Base-by-base conservation (phyloP, 164 flowering plant species). In the Warburgia ugandensis region DNA sequence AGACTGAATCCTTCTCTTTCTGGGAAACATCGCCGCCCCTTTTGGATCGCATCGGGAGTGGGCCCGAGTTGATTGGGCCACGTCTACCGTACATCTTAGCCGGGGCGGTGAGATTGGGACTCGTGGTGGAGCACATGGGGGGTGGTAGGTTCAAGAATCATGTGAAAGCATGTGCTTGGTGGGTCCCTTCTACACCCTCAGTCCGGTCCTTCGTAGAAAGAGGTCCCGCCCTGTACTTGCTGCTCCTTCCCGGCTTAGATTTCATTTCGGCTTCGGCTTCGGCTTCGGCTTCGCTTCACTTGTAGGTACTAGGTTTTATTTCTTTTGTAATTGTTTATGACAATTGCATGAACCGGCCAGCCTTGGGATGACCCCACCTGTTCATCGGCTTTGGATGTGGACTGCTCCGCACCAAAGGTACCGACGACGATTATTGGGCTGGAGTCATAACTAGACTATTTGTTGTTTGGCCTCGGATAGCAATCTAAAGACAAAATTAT, bases 81-180 rank as follows among this genome's bases (percentile, higher is more conserved):
- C n/a, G 13, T 28, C 21, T n/a, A 11, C 5, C 20, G 21, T 10
- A 12, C 32, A 3, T 1, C 17, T 17, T 16, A 14, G 30, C 30
- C 37, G 44, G 44, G 43, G 9, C 43, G 16, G 0, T 7, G 1
- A 13, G 1, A 20, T 43, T 28, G 29, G 14, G 44, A 51, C 51
- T 29, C 55, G 45, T 38, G 45, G 45, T 17, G 55, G 23, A 11
- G 7, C 31, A 2, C 8, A 29, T 22, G 45, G 17, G 10, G 25
- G 29, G 16, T 26, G 54, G 46, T 31, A 22, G 48, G 20, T 58
- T 36, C 26, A 35, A 38, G 42, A 42, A 31, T 39, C 61, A 58
- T 50, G 61, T 58, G 61, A 42, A 1, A 17, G 61, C 61, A 42
- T 50, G 61, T 58, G 54, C 61, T 43, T n/a, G 42, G 22, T 50